Evolutionary conservation across 495 filamentous ascomycete species (phyloP).

Genomic region (Astrothelium subdiscretum): DNA sequence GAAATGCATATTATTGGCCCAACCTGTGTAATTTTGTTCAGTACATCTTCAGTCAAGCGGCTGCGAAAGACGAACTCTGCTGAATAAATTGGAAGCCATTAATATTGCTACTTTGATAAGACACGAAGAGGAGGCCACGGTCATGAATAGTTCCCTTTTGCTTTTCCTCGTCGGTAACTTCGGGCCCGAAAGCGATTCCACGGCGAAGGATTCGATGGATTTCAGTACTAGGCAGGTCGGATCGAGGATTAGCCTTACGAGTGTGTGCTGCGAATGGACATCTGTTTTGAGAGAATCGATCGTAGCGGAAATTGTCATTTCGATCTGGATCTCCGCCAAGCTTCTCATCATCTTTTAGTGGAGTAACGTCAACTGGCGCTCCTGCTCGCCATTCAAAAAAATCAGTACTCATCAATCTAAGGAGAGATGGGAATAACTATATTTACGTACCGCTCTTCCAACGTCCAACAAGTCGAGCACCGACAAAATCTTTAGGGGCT

Average conservation of each 20-base stretch:
- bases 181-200: background rate
- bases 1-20: background rate
- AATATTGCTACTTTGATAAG: background rate
- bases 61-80: background rate
- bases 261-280: background rate
- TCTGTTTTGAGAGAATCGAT: background rate
- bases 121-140: background rate
- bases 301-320: background rate
- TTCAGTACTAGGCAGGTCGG: background rate
- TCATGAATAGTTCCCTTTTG: background rate
- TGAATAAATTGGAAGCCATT: background rate
- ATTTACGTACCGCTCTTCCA: background rate
- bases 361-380: background rate
- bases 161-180: background rate
- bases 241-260: background rate
- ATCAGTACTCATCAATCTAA: background rate
- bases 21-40: background rate
- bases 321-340: background rate
- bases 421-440: background rate
- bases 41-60: background rate
- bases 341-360: background rate
- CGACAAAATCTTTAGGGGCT: background rate
- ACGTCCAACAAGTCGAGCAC: background rate
- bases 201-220: background rate
- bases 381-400: background rate